Evolutionary conservation across 495 filamentous ascomycete species (phyloP).

Genomic region (Penicillium bovifimosum): DNA sequence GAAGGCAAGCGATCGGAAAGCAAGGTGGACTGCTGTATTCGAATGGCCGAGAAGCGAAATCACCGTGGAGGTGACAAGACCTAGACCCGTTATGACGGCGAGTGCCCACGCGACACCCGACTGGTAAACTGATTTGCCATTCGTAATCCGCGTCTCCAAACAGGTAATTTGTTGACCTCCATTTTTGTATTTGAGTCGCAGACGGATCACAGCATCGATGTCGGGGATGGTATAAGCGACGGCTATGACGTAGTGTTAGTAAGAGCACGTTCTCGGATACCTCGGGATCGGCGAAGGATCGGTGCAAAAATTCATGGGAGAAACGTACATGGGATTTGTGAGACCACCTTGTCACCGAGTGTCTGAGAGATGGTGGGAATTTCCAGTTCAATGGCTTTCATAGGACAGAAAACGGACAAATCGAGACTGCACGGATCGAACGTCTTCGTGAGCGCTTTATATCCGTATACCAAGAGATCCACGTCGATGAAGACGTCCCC

Average conservation of each 20-base stretch:
- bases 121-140: conserved; percentile 87
- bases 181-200: conserved; percentile 65
- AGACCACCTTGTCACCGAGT: neutral
- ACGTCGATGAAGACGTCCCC: conserved; percentile 70
- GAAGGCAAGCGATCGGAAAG: conserved; percentile 85
- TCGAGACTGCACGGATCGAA: conserved; percentile 65
- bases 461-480: conserved; percentile 69
- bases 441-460: conserved; percentile 50
- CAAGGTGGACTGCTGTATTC: conserved; percentile 92
- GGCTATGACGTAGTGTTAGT: conserved; percentile 25
- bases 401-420: conserved; percentile 69
- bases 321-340: conserved; percentile 1
- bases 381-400: conserved; percentile 45
- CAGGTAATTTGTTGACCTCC: conserved; percentile 62
- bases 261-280: neutral
- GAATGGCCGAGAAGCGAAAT: conserved; percentile 77
- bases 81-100: conserved; percentile 76
- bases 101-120: conserved; percentile 82
- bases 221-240: conserved; percentile 90
- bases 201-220: conserved; percentile 75
- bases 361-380: conserved; percentile 7
- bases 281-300: neutral
- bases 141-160: conserved; percentile 80
- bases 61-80: conserved; percentile 72
- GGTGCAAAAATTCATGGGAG: no score